phyloP scores from a whole-genome alignment of 2,329 filamentous ascomycete species.

The Beauveria varroae region DNA sequence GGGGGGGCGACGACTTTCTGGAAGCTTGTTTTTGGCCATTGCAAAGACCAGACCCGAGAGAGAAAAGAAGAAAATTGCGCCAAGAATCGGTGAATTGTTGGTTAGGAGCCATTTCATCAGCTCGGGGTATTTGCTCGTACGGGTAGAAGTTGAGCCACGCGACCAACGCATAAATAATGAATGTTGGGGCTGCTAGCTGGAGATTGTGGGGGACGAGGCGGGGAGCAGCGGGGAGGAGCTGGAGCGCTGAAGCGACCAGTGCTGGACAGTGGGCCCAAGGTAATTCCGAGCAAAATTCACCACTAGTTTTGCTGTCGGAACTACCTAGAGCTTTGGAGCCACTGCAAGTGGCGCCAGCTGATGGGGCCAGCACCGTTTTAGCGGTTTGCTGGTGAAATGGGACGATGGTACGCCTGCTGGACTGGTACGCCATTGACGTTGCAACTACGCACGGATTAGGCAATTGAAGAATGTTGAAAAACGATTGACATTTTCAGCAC shows the following conservation, averaged over 20 bases:
- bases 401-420: too few relatives aligned
- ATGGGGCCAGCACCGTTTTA: too few relatives aligned
- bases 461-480: too few relatives aligned
- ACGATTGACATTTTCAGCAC: too few relatives aligned
- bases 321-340: too few relatives aligned
- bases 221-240: neutral
- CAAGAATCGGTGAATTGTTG: neutral
- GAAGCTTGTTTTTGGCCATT: neutral
- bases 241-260: neutral
- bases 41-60: neutral
- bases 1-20: neutral
- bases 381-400: too few relatives aligned
- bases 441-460: too few relatives aligned
- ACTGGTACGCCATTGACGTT: too few relatives aligned
- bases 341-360: too few relatives aligned
- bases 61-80: neutral
- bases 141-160: neutral
- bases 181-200: neutral
- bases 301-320: too few relatives aligned
- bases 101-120: too few relatives aligned
- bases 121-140: neutral
- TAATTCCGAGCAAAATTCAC: too few relatives aligned
- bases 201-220: constrained; percentile 3
- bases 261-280: neutral
- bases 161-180: neutral